Conservation (phyloP, 371 early-diverging fungal species). For the Mucor sp. region DNA sequence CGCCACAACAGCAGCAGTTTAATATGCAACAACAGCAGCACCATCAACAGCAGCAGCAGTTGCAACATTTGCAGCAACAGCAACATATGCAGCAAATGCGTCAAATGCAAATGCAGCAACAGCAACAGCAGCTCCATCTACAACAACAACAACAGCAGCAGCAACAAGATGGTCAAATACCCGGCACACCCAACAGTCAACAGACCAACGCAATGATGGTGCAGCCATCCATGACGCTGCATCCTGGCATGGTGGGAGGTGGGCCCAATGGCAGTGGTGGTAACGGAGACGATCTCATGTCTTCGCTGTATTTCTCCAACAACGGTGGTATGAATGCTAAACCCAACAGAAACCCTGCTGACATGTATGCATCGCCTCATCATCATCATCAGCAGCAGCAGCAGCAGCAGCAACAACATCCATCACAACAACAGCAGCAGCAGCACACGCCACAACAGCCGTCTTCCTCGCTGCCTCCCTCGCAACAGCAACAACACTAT, state of each 20-base stretch:
- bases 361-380: neutral
- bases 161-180: conserved; percentile 10
- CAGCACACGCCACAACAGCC: conserved; percentile 9
- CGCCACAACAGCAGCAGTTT: conserved; percentile 3
- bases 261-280: neutral
- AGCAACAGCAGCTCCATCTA: conserved; percentile 9
- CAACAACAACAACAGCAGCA: conserved; percentile 5
- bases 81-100: conserved; percentile 8
- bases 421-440: neutral
- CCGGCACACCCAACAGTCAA: conserved; percentile 7
- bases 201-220: conserved; percentile 3
- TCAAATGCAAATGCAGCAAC: conserved; percentile 19
- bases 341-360: neutral
- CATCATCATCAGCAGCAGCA: neutral
- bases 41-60: neutral
- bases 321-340: neutral
- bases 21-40: neutral
- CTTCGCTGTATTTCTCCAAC: conserved; percentile 9
- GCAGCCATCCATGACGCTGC: conserved; percentile 12
- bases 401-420: neutral
- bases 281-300: neutral
- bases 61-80: neutral
- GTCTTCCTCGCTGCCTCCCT: conserved; percentile 5
- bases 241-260: neutral
- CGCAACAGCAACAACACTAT: neutral